Evolutionary conservation across 805 yeast species (phyloP).

Genomic region (Lipomyces orientalis): DNA sequence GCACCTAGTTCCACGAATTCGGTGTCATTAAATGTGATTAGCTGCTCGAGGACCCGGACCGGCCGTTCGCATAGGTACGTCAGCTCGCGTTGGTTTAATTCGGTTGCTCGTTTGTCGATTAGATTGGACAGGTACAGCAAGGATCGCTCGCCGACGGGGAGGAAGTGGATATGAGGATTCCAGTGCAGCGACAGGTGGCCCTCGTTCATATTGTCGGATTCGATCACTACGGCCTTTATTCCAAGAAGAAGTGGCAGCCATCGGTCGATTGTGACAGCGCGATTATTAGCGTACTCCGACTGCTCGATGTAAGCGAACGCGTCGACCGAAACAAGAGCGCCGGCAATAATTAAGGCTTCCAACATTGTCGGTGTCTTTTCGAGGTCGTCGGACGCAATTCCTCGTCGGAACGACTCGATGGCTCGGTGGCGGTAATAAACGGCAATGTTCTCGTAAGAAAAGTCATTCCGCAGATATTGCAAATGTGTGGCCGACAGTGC

Average conservation of each 20-base stretch:
- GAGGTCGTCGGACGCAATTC: constrained; percentile 21
- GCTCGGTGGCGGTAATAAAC: constrained; percentile 36
- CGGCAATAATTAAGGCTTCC: constrained; percentile 35
- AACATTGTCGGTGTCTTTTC: constrained; percentile 32
- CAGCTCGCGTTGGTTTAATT: constrained; percentile 33
- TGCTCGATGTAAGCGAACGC: constrained; percentile 35
- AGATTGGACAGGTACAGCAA: constrained; percentile 31
- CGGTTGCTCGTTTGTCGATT: constrained; percentile 35
- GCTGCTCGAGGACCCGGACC: constrained; percentile 34
- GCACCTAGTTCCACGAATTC: constrained; percentile 35
- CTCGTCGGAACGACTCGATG: constrained; percentile 29
- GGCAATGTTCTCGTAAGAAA: constrained; percentile 31
- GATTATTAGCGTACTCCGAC: constrained; percentile 26
- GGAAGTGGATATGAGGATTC: constrained; percentile 33
- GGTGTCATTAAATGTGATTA: constrained; percentile 36
- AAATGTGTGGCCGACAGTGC: constrained; percentile 36
- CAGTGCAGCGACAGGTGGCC: constrained; percentile 27
- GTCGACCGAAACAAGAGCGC: constrained; percentile 32
- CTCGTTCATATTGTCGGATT: constrained; percentile 29
- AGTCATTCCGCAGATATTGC: constrained; percentile 31
- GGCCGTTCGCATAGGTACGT: constrained; percentile 34
- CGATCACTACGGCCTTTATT: constrained; percentile 34
- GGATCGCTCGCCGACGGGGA: constrained; percentile 36
- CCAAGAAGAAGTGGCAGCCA: constrained; percentile 37
- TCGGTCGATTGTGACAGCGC: constrained; percentile 34